A percentile compares a stretch with the other conserved stretches of the same genome.
Conservation (phyloP, 164 flowering plant species). For the Malania oleifera region DNA sequence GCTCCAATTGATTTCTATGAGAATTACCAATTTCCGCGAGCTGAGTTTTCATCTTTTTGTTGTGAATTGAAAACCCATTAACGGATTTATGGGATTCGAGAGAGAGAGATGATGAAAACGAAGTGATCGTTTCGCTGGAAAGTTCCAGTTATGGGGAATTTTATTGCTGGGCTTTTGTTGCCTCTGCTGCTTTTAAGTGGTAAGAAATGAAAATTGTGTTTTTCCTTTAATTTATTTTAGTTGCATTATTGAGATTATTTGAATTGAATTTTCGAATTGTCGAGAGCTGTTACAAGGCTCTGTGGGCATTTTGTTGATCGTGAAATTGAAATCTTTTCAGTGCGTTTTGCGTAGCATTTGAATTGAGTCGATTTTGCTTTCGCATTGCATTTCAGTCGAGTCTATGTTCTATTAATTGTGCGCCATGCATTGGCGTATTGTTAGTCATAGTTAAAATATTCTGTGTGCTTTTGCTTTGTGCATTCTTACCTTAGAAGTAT, state of each 20-base stretch:
- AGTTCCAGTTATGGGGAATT: not conserved
- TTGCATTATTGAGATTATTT: not conserved
- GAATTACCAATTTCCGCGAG: too few species aligned
- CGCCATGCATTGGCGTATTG: too few species aligned
- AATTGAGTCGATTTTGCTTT: too few species aligned
- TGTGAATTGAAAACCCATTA: not conserved
- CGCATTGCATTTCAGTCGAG: too few species aligned
- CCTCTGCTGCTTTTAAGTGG: conserved; percentile 8
- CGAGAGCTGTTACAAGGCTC: not conserved
- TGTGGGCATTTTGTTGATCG: too few species aligned
- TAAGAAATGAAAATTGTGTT: not conserved
- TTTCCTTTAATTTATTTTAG: not conserved
- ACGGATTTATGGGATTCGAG: not conserved
- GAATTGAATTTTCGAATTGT: not conserved
- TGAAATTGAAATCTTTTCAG: too few species aligned
- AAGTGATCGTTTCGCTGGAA: not conserved
- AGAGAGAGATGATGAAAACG: not conserved
- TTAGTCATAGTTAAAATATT: too few species aligned
- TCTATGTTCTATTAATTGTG: too few species aligned
- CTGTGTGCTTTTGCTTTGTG: too few species aligned
- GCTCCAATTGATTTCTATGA: not conserved
- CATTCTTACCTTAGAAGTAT: too few species aligned
- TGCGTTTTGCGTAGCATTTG: too few species aligned
- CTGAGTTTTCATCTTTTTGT: not conserved
- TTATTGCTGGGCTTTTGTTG: not conserved